phyloP scores from a whole-genome alignment of 2,329 filamentous ascomycete species.

The Grosmannia huntii region DNA sequence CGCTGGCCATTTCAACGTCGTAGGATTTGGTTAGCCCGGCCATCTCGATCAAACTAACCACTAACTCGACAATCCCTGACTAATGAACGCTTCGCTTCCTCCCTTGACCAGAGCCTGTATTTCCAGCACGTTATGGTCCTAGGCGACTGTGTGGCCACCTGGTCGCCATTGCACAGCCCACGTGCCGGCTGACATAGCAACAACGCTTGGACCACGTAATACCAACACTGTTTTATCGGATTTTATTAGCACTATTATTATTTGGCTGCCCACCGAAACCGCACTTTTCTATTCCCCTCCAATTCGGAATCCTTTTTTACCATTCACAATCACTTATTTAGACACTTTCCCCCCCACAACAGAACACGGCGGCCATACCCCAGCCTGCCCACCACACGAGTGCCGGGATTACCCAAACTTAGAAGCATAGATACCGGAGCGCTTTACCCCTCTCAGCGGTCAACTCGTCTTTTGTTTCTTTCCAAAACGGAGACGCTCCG shows the following conservation, averaged over 20 bases:
- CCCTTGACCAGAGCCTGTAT: neutral
- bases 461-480: neutral
- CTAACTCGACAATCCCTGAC: neutral
- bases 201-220: neutral
- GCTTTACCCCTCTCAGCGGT: neutral
- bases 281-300: constrained; percentile 1
- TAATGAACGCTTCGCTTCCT: neutral
- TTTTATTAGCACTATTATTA: neutral
- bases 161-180: constrained; percentile 1
- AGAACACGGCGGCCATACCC: neutral
- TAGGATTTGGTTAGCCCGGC: neutral
- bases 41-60: neutral
- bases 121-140: neutral
- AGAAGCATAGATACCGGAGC: neutral
- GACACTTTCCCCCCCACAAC: neutral
- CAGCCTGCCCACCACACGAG: neutral
- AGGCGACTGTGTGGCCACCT: neutral
- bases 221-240: neutral
- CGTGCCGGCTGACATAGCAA: constrained; percentile 1
- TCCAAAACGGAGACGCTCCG: neutral
- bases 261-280: neutral
- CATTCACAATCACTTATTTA: constrained; percentile 1
- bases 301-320: neutral
- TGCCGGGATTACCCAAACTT: neutral
- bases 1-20: neutral